Evolutionary conservation across 1,284 basidiomycete species (phyloP).

Genomic region (Kwoniella shivajii): DNA sequence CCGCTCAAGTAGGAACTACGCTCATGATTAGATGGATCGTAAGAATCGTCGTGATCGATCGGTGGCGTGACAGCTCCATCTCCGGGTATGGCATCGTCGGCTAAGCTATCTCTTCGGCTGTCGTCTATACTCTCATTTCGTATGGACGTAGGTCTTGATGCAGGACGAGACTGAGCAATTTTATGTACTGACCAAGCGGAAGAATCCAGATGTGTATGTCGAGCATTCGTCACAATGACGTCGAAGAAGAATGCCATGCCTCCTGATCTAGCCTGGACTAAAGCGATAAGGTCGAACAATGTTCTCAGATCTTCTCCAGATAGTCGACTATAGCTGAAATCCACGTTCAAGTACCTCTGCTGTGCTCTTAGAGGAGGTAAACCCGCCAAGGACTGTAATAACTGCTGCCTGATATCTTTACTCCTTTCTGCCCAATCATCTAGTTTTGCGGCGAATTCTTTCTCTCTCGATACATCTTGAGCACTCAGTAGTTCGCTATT

Average conservation of each 20-base stretch:
- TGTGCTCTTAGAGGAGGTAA: conserved; percentile 45
- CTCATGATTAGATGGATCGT: conserved; percentile 5
- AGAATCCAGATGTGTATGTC: conserved; percentile 50
- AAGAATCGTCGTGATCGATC: conserved; percentile 4
- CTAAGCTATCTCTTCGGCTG: conserved; percentile 7
- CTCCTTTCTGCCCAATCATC: conserved; percentile 41
- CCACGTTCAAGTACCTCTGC: conserved; percentile 47
- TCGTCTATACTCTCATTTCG: conserved; percentile 16
- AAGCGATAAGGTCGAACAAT: conserved; percentile 40
- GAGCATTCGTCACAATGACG: conserved; percentile 44
- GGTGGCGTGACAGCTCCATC: conserved; percentile 17
- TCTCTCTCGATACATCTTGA: not conserved
- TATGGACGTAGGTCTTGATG: conserved; percentile 32
- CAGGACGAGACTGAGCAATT: conserved; percentile 22
- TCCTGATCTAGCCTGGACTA: conserved; percentile 46
- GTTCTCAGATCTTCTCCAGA: conserved; percentile 44
- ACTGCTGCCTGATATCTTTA: conserved; percentile 34
- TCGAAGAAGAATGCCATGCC: conserved; percentile 54
- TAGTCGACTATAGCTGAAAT: conserved; percentile 48
- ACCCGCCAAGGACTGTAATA: conserved; percentile 39
- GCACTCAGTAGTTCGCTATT: not conserved
- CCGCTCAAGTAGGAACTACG: conserved; percentile 9
- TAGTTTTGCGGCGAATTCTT: conserved; percentile 18
- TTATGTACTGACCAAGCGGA: conserved; percentile 40
- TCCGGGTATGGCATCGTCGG: conserved; percentile 1